phyloP scores from a whole-genome alignment of 2,329 filamentous ascomycete genomes.

The Curvularia eragrostidis region DNA sequence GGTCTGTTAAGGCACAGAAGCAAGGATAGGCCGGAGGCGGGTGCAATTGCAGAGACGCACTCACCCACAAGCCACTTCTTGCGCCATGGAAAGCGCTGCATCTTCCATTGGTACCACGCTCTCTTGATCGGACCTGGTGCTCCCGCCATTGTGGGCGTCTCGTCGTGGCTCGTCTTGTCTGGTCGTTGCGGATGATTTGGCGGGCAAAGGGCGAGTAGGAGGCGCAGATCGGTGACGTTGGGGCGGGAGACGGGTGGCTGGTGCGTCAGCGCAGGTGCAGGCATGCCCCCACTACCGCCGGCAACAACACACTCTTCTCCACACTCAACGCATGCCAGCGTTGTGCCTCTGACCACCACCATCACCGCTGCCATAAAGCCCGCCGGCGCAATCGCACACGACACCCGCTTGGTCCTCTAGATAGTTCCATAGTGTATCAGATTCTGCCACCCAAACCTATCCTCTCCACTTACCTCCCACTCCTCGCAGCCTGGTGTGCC shows the following conservation, averaged over 20 bases:
- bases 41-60: conserved; percentile 18
- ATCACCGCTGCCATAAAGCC: neutral
- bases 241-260: conserved; percentile 27
- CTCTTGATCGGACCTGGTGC: conserved; percentile 48
- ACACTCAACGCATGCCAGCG: conserved; percentile 13
- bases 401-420: neutral
- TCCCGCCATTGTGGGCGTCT: conserved; percentile 44
- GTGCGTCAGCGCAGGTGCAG: conserved; percentile 25
- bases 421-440: neutral
- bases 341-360: conserved; percentile 7
- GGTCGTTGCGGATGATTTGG: conserved; percentile 13
- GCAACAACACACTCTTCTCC: conserved; percentile 11
- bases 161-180: conserved; percentile 5
- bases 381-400: neutral
- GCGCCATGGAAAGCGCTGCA: conserved; percentile 67
- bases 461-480: neutral
- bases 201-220: conserved; percentile 21
- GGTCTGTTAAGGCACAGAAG: conserved; percentile 15
- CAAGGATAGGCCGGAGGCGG: conserved; percentile 10
- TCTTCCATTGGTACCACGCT: conserved; percentile 69
- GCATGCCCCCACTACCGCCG: conserved; percentile 23
- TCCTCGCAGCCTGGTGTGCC: conserved; percentile 4
- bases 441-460: conserved; percentile 2
- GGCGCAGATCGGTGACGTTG: conserved; percentile 34
- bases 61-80: conserved; percentile 65